phyloP scores from a whole-genome alignment of 352 stramenopile species.

The Globisporangium solare region DNA sequence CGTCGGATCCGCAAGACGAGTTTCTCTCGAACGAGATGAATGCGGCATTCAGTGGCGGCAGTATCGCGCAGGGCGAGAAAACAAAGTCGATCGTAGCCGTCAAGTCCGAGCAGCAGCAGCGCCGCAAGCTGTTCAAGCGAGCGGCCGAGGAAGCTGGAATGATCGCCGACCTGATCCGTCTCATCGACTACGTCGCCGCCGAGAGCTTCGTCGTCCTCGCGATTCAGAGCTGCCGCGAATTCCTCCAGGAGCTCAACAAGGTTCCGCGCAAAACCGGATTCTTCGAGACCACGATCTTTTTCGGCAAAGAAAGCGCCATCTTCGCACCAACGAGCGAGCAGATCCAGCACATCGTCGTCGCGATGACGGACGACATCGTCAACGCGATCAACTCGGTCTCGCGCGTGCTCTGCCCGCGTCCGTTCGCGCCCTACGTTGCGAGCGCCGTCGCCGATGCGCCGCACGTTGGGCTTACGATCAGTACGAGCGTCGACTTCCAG shows the following conservation, averaged over 20 bases:
- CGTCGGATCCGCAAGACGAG: conserved; percentile 50
- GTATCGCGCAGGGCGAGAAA: conserved; percentile 51
- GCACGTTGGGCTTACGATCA: conserved; percentile 76
- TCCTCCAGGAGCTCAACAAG: conserved; percentile 89
- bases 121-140: conserved; percentile 73
- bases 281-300: conserved; percentile 92
- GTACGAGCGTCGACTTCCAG: conserved; percentile 60
- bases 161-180: conserved; percentile 91
- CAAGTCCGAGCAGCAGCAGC: conserved; percentile 88
- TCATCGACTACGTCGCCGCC: conserved; percentile 91
- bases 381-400: conserved; percentile 85
- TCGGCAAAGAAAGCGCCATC: conserved; percentile 69
- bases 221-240: conserved; percentile 77
- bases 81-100: conserved; percentile 91
- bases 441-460: conserved; percentile 66
- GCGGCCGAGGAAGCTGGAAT: conserved; percentile 86
- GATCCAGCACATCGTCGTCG: conserved; percentile 85
- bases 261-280: conserved; percentile 85
- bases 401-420: conserved; percentile 83
- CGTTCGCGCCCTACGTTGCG: conserved; percentile 78
- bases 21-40: conserved; percentile 39
- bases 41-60: conserved; percentile 20
- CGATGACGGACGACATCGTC: conserved; percentile 88
- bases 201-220: conserved; percentile 88
- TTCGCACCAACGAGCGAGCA: conserved; percentile 88